These are phyloP conservation scores for Ajuga chamaepitys DNA, from an alignment of 257 asterid genomes.

Conservation along the genomic window DNA sequence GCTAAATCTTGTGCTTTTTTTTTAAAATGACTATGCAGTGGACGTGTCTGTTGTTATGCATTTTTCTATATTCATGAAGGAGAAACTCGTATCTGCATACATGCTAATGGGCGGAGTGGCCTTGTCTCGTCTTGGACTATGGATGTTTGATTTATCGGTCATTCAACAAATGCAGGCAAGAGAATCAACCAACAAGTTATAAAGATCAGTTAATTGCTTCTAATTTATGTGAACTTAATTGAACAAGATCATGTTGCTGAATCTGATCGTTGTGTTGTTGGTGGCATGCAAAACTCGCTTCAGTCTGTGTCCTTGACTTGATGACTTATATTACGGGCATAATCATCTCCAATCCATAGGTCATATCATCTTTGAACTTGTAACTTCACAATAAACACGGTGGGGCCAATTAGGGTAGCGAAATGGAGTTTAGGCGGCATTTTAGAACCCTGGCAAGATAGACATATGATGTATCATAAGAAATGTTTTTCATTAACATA, in stretches of 20 bases:
- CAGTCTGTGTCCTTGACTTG: slow-evolving; percentile 73
- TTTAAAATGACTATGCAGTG: not conserved
- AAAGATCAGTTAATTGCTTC: too few relatives aligned
- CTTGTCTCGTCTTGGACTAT: slow-evolving; percentile 76
- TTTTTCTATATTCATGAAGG: slow-evolving; percentile 46
- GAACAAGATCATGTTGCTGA: slow-evolving; percentile 62
- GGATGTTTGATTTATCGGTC: slow-evolving; percentile 87
- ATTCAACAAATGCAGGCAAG: too few relatives aligned
- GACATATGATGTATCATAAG: too few relatives aligned
- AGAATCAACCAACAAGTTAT: too few relatives aligned
- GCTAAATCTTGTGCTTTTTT: not conserved
- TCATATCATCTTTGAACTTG: slow-evolving; percentile 8
- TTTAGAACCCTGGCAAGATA: too few relatives aligned
- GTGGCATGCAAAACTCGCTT: slow-evolving; percentile 88
- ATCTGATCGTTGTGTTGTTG: slow-evolving; percentile 69
- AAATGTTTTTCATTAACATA: too few relatives aligned
- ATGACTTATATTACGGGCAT: too few relatives aligned
- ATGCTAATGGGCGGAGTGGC: slow-evolving; percentile 81
- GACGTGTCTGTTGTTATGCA: too few relatives aligned
- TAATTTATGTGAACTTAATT: not conserved
- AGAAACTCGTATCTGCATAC: slow-evolving; percentile 41
- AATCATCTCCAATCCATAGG: slow-evolving; percentile 81
- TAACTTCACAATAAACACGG: too few relatives aligned
- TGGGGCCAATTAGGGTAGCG: too few relatives aligned
- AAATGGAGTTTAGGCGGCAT: too few relatives aligned